These are phyloP conservation scores for Psilocybe sp. DNA, from an alignment of 768 basidiomycete species.

Conservation along the genomic window DNA sequence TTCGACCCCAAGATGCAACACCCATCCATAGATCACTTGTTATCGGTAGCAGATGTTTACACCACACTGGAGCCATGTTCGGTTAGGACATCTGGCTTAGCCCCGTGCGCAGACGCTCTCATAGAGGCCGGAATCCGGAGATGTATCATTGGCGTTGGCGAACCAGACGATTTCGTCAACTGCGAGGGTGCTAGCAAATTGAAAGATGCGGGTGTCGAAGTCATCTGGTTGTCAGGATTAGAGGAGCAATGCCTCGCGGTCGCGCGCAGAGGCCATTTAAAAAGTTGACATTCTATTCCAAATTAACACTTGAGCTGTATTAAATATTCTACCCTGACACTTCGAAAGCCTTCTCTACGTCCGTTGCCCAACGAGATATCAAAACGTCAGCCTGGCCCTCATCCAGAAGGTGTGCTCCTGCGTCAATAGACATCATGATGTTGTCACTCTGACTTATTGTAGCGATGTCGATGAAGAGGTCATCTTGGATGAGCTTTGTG, in stretches of 20 bases:
- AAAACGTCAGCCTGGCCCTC: slow-evolving; percentile 19
- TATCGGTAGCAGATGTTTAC: slow-evolving; percentile 71
- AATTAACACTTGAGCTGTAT: background rate
- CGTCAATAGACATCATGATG: slow-evolving; percentile 31
- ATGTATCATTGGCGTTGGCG: slow-evolving; percentile 86
- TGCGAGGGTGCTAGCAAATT: slow-evolving; percentile 85
- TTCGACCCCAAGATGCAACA: slow-evolving; percentile 38
- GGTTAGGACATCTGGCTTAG: slow-evolving; percentile 78
- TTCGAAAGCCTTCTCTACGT: slow-evolving; percentile 14
- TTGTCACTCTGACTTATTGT: slow-evolving; percentile 18
- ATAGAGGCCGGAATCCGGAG: slow-evolving; percentile 65
- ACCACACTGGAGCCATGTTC: slow-evolving; percentile 98
- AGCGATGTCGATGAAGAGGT: slow-evolving; percentile 29
- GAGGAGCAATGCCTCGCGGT: slow-evolving; percentile 78
- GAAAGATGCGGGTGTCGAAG: slow-evolving; percentile 65
- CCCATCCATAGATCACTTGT: slow-evolving; percentile 43
- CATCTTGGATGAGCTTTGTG: slow-evolving; percentile 23
- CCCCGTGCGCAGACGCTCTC: slow-evolving; percentile 84
- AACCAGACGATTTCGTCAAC: slow-evolving; percentile 91
- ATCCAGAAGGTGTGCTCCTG: slow-evolving; percentile 21
- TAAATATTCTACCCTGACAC: slow-evolving; percentile 1
- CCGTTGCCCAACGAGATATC: slow-evolving; percentile 20
- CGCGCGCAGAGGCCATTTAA: slow-evolving; percentile 60
- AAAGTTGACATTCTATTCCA: background rate
- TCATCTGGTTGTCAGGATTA: slow-evolving; percentile 72